These are phyloP conservation scores for Beta corolliflora DNA, from an alignment of 179 eudicot genomes.

Conservation along the genomic window DNA sequence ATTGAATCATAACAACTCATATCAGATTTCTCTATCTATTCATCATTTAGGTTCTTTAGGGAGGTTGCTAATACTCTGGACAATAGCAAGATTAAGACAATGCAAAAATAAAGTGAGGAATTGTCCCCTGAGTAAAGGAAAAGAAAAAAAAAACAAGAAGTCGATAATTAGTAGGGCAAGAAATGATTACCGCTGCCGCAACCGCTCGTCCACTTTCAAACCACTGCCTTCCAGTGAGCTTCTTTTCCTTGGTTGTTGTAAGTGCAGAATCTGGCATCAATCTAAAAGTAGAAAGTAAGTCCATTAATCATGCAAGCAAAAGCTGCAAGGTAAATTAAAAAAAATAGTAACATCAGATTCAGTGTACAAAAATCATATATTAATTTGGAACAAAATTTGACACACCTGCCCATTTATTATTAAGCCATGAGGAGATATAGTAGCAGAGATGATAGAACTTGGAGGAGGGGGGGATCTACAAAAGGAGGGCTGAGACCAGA, in stretches of 20 bases:
- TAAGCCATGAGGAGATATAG: neutral
- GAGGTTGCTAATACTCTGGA: neutral
- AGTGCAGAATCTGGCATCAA: slow-evolving; percentile 96
- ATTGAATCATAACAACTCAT: neutral
- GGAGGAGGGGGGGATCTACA: neutral
- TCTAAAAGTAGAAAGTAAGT: slow-evolving; percentile 44
- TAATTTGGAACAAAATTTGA: neutral
- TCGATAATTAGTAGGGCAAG: slow-evolving; percentile 6
- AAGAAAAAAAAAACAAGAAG: neutral
- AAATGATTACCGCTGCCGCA: slow-evolving; percentile 50
- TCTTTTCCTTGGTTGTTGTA: slow-evolving; percentile 78
- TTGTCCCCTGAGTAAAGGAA: neutral
- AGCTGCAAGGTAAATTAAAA: neutral
- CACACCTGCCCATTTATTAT: neutral
- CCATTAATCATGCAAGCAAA: neutral
- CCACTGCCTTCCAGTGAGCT: slow-evolving; percentile 85
- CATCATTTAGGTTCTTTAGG: neutral
- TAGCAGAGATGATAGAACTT: neutral
- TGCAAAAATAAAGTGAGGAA: neutral
- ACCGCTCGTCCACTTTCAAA: slow-evolving; percentile 93
- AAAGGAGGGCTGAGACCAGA: neutral
- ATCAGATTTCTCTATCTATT: neutral
- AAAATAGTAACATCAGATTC: neutral
- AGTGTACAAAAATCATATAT: neutral
- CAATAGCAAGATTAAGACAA: neutral